Conservation (phyloP, 139 green algal genomes). For the Asterochloris erici region DNA sequence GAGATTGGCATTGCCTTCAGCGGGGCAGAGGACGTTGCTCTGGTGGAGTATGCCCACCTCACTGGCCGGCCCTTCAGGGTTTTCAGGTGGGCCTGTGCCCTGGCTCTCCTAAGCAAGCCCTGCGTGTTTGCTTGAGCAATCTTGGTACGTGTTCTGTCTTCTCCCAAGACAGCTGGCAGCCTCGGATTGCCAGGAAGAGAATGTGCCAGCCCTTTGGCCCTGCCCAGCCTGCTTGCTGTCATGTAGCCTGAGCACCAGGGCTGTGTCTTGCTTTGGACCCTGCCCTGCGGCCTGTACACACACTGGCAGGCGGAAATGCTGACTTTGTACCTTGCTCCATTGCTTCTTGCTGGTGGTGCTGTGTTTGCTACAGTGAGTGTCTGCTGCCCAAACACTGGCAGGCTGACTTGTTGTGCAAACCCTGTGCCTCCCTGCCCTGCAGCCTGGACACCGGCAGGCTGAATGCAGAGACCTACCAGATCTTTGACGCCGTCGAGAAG, state of each 20-base stretch:
- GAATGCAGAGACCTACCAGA: constrained; percentile 96
- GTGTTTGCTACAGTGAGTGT: not conserved
- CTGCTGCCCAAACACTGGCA: not conserved
- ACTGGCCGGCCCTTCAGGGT: constrained; percentile 93
- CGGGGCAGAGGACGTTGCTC: constrained; percentile 94
- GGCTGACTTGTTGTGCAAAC: not conserved
- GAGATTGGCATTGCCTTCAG: constrained; percentile 94
- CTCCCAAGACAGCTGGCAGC: not conserved
- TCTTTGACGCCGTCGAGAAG: constrained; percentile 95
- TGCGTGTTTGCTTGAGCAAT: not conserved
- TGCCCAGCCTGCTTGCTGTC: not conserved
- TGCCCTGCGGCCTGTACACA: no score
- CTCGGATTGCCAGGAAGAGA: not conserved
- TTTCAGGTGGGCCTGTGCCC: constrained; percentile 67
- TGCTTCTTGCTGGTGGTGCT: not conserved
- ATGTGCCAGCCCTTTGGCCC: not conserved
- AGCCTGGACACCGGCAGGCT: constrained; percentile 95
- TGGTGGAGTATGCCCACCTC: constrained; percentile 97
- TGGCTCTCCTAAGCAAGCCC: not conserved
- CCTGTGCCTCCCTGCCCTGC: not conserved
- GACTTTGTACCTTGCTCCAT: not conserved
- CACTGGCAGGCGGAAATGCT: not conserved
- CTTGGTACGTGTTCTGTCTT: not conserved
- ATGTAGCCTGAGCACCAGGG: no score
- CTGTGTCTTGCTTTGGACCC: no score